Evolutionary conservation across 2,329 filamentous ascomycete genomes (phyloP).

Genomic region (Colletotrichum sojae): DNA sequence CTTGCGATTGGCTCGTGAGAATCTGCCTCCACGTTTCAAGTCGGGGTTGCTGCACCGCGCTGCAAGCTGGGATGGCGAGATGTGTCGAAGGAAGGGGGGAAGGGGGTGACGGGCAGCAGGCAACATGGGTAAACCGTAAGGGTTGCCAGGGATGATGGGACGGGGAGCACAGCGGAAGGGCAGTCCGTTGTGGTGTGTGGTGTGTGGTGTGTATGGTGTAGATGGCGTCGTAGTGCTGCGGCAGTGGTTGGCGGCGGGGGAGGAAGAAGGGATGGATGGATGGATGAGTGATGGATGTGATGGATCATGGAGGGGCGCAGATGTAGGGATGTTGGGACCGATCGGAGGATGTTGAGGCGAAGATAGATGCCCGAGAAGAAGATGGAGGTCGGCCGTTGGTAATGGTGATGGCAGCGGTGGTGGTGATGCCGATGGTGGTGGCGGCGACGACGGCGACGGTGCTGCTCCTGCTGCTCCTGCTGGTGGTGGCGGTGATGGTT

Average conservation of each 20-base stretch:
- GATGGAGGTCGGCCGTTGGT: too few relatives aligned
- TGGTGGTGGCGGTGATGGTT: too few relatives aligned
- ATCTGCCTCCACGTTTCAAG: conserved; percentile 39
- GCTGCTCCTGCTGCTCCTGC: too few relatives aligned
- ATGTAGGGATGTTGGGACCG: conserved; percentile 10
- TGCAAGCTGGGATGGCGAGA: conserved; percentile 37
- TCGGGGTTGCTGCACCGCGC: conserved; percentile 33
- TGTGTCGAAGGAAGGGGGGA: conserved; percentile 26
- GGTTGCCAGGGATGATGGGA: conserved; percentile 16
- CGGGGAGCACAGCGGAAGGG: background rate
- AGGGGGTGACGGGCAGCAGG: conserved; percentile 8
- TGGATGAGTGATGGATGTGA: background rate
- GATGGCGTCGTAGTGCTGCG: conserved; percentile 25
- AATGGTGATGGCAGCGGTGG: background rate
- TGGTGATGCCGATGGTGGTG: too few relatives aligned
- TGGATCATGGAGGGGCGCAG: background rate
- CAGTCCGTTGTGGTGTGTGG: background rate
- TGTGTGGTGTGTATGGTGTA: conserved; percentile 5
- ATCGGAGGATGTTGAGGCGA: conserved; percentile 21
- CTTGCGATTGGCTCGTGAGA: conserved; percentile 36
- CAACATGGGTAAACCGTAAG: conserved; percentile 14
- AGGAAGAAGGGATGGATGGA: conserved; percentile 6
- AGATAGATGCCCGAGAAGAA: background rate
- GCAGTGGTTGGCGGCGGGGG: conserved; percentile 13
- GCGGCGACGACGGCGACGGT: too few relatives aligned